phyloP scores from a whole-genome alignment of 345 rosid genomes.

The Angophora floribunda region DNA sequence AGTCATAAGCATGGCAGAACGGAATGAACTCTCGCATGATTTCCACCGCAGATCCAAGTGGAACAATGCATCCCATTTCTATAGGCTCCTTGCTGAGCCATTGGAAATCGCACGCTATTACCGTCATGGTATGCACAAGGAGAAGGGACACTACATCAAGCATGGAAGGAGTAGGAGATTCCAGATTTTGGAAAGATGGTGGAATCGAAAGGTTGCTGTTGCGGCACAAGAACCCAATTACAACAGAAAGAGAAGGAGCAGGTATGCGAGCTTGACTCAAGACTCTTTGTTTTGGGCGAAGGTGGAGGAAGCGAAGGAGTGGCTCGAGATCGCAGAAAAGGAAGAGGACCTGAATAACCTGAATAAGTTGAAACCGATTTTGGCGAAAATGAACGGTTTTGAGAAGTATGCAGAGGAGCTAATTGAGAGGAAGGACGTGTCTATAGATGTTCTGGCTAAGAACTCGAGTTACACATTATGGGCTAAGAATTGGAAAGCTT shows the following conservation, averaged over 20 bases:
- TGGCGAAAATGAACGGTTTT: conserved; percentile 25
- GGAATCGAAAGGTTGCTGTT: conserved; percentile 10
- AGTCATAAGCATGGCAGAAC: conserved; percentile 52
- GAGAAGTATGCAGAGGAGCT: conserved; percentile 22
- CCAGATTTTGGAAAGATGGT: conserved; percentile 57
- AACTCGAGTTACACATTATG: conserved; percentile 65
- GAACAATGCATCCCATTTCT: conserved; percentile 55
- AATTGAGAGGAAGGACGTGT: conserved; percentile 50
- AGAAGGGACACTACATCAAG: conserved; percentile 35
- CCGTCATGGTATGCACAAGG: conserved; percentile 9
- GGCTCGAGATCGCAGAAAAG: conserved; percentile 21
- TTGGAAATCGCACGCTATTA: conserved; percentile 76
- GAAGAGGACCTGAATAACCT: conserved; percentile 25
- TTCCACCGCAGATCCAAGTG: conserved; percentile 48
- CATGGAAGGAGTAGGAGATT: conserved; percentile 69
- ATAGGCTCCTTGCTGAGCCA: conserved; percentile 75
- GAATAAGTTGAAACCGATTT: not conserved
- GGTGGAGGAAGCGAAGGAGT: conserved; percentile 70
- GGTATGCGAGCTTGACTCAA: conserved; percentile 51
- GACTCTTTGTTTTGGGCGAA: conserved; percentile 88
- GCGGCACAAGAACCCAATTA: not conserved
- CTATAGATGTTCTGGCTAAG: conserved; percentile 46
- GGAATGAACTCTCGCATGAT: conserved; percentile 61
- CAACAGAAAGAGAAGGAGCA: conserved; percentile 20
- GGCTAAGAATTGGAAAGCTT: conserved; percentile 25